Evolutionary conservation across 2,329 filamentous ascomycete genomes (phyloP).

Genomic region (Beauveria medogensis): DNA sequence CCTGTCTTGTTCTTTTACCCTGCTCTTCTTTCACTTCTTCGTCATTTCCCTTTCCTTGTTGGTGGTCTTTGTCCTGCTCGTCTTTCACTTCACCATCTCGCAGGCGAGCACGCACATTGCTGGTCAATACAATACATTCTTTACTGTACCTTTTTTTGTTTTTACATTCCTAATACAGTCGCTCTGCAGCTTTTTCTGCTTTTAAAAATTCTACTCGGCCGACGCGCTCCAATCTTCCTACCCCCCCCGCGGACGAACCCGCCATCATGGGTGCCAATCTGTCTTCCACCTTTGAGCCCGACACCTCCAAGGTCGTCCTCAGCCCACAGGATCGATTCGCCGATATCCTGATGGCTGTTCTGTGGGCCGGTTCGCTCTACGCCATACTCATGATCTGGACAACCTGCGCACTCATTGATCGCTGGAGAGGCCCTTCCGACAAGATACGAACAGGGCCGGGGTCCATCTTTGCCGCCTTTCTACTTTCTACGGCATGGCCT

Average conservation of each 20-base stretch:
- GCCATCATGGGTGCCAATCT: constrained; percentile 32
- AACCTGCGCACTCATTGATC: constrained; percentile 32
- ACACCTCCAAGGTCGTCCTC: constrained; percentile 28
- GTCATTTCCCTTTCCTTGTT: background rate
- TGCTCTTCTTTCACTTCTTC: background rate
- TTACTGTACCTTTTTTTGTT: background rate
- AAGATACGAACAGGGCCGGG: constrained; percentile 22
- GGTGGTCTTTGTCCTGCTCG: background rate
- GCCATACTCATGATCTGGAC: constrained; percentile 33
- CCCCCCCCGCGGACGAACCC: background rate
- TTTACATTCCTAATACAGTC: background rate
- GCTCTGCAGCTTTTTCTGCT: background rate
- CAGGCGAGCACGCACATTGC: constrained; percentile 11
- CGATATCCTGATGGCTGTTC: constrained; percentile 25
- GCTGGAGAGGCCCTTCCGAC: constrained; percentile 33
- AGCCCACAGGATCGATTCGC: constrained; percentile 22
- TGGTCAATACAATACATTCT: constrained; percentile 7
- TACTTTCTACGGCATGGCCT: constrained; percentile 29
- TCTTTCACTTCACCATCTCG: background rate
- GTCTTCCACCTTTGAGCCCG: constrained; percentile 28
- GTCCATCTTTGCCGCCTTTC: constrained; percentile 23
- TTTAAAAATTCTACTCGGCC: background rate
- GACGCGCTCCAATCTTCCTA: background rate
- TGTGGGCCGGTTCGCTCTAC: constrained; percentile 30
- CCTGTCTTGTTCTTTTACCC: background rate